Evolutionary conservation across 371 early-diverging fungal species (phyloP).

Genomic region (Zopfochytrium polystomum): DNA sequence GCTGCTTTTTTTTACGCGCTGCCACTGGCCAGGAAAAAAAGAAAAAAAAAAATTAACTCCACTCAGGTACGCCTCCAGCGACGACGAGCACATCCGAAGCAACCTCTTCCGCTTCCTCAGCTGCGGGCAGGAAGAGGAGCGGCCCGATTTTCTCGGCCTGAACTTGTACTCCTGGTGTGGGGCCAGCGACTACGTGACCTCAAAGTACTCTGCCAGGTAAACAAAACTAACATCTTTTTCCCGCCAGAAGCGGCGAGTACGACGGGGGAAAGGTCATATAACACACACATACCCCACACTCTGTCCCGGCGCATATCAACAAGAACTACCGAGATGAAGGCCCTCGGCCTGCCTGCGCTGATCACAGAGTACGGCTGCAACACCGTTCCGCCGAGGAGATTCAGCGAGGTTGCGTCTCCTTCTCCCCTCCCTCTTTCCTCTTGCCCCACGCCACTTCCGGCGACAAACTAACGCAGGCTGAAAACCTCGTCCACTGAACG

Average conservation of each 20-base stretch:
- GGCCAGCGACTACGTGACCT: constrained; percentile 1
- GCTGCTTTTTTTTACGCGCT: not conserved
- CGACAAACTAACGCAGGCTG: not conserved
- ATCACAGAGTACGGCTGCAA: constrained; percentile 29
- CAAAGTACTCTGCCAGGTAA: too few relatives aligned
- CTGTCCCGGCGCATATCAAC: too few relatives aligned
- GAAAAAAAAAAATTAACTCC: too few relatives aligned
- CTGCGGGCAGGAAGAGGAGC: constrained; percentile 17
- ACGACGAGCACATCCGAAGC: constrained; percentile 12
- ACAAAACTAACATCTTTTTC: too few relatives aligned
- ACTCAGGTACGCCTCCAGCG: constrained; percentile 14
- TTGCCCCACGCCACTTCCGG: not conserved
- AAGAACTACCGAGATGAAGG: constrained; percentile 14
- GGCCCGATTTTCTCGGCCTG: constrained; percentile 20
- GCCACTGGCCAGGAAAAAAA: not conserved
- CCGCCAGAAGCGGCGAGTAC: too few relatives aligned
- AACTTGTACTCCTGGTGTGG: constrained; percentile 28
- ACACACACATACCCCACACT: too few relatives aligned
- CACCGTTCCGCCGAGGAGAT: constrained; percentile 14
- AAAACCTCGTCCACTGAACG: not conserved
- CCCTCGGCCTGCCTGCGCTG: constrained; percentile 8
- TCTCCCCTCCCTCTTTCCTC: too few relatives aligned
- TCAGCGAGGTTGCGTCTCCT: constrained; percentile 22
- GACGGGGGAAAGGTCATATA: too few relatives aligned
- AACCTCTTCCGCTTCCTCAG: constrained; percentile 3